Evolutionary conservation across 768 basidiomycete genomes (phyloP).

Genomic region (Leccinum pellstonianum): DNA sequence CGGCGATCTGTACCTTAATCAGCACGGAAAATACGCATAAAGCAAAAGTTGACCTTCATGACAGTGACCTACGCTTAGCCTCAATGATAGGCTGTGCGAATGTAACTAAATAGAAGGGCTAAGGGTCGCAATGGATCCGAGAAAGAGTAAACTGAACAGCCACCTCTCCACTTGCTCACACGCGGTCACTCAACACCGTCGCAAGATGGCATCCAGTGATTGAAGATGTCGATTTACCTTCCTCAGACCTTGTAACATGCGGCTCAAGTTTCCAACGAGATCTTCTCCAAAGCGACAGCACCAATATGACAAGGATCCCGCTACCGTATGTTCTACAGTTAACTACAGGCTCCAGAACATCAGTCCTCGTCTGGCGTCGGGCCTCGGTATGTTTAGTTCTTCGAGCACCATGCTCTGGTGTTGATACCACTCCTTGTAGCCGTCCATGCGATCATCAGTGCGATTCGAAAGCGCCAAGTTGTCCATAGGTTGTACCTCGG

Average conservation of each 20-base stretch:
- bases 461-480: constrained; percentile 43
- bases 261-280: constrained; percentile 20
- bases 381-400: constrained; percentile 20
- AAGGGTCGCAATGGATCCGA: too few species aligned
- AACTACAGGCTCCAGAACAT: constrained; percentile 25
- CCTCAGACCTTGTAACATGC: constrained; percentile 18
- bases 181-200: constrained; percentile 14
- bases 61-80: background rate
- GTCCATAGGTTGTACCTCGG: constrained; percentile 56
- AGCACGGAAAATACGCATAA: background rate
- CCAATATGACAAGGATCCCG: constrained; percentile 28
- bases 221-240: background rate
- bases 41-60: constrained; percentile 25
- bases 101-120: too few species aligned
- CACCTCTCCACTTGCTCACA: constrained; percentile 4
- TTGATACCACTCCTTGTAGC: constrained; percentile 34
- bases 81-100: background rate
- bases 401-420: background rate
- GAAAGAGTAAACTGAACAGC: background rate
- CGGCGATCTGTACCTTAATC: constrained; percentile 61
- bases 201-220: background rate
- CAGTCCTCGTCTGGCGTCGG: constrained; percentile 31
- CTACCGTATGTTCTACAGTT: constrained; percentile 29
- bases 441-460: constrained; percentile 47
- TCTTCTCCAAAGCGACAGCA: constrained; percentile 27